Evolutionary conservation across 768 basidiomycete genomes (phyloP).

Genomic region (Phanerodontia chrysosporium): DNA sequence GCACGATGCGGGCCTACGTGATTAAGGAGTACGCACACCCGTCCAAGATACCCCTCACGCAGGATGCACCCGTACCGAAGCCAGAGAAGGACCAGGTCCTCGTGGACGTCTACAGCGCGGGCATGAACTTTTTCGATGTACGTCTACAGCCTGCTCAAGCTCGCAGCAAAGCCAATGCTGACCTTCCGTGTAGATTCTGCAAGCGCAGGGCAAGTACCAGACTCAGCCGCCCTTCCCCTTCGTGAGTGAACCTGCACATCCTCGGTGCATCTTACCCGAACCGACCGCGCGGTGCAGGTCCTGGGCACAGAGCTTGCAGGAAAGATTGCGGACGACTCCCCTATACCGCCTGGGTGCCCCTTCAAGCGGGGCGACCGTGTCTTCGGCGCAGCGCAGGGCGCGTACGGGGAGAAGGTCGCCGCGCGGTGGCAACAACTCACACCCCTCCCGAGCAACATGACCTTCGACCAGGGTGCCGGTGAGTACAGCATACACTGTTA

Average conservation of each 20-base stretch:
- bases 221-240: constrained; percentile 81
- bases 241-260: constrained; percentile 23
- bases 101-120: constrained; percentile 49
- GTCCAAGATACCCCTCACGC: constrained; percentile 33
- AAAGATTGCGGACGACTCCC: constrained; percentile 59
- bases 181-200: constrained; percentile 54
- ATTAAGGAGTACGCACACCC: constrained; percentile 59
- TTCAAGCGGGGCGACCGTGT: constrained; percentile 84
- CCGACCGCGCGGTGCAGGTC: constrained; percentile 18
- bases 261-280: neutral
- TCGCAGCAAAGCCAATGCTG: neutral
- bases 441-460: constrained; percentile 70
- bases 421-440: constrained; percentile 47
- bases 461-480: constrained; percentile 86
- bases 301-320: constrained; percentile 88
- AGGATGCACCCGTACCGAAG: constrained; percentile 37
- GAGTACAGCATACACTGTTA: constrained; percentile 24
- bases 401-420: constrained; percentile 73
- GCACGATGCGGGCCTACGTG: constrained; percentile 73
- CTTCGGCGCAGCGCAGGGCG: constrained; percentile 78
- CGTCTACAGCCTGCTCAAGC: constrained; percentile 3
- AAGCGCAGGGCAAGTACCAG: constrained; percentile 89
- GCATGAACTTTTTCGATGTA: constrained; percentile 47
- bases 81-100: constrained; percentile 37
- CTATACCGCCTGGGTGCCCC: constrained; percentile 74